Conservation (phyloP, 1,284 basidiomycete genomes). For the Inonotus hispidus region DNA sequence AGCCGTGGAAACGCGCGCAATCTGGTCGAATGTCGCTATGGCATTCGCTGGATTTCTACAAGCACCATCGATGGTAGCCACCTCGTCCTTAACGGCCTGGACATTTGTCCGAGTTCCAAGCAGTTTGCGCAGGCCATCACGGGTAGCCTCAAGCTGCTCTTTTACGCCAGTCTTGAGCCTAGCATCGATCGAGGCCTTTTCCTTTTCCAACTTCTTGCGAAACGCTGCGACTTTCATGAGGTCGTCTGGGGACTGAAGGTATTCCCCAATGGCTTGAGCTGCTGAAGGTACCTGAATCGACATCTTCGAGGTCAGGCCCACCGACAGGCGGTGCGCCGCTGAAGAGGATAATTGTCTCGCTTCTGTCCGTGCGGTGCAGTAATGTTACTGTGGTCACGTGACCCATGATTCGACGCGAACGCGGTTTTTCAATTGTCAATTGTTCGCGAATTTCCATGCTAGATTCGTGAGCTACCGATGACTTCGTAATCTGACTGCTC, state of each 20-base stretch:
- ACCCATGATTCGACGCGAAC: not conserved
- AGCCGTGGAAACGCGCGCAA: constrained; percentile 89
- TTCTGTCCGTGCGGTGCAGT: not conserved
- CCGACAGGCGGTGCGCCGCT: not conserved
- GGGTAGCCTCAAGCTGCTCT: constrained; percentile 88
- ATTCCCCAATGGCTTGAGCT: constrained; percentile 78
- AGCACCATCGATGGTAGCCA: constrained; percentile 81
- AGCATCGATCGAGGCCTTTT: constrained; percentile 93
- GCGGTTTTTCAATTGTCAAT: no score
- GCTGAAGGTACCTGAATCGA: constrained; percentile 42
- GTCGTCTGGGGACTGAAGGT: constrained; percentile 91
- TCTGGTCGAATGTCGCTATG: constrained; percentile 86
- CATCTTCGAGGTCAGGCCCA: constrained; percentile 4
- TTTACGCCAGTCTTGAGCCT: constrained; percentile 90
- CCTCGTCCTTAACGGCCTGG: constrained; percentile 87
- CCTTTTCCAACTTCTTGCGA: constrained; percentile 93
- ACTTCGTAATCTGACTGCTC: not conserved
- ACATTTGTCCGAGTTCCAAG: constrained; percentile 80
- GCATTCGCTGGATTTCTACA: constrained; percentile 68
- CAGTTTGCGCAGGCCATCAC: constrained; percentile 85
- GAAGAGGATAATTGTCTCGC: not conserved
- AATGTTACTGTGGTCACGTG: not conserved
- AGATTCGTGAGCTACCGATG: not conserved
- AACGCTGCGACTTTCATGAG: constrained; percentile 85
- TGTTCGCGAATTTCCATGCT: no score